Conservation (phyloP, 768 basidiomycete species). For the Pholiota microspora region DNA sequence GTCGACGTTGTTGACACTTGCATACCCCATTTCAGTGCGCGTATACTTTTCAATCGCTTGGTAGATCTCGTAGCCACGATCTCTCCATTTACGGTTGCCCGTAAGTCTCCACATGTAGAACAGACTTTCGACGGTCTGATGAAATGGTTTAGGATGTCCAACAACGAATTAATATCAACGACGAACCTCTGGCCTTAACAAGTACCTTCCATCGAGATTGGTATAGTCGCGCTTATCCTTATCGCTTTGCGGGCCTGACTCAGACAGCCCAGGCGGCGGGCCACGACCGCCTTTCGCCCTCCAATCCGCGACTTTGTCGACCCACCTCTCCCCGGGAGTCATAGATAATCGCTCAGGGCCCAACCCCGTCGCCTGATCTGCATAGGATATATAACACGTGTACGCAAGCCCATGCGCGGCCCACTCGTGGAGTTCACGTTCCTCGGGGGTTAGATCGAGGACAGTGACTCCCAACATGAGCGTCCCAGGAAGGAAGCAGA, state of each 20-base stretch:
- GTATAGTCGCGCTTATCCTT: constrained; percentile 50
- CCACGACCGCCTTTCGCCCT: constrained; percentile 36
- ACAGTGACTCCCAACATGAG: constrained; percentile 61
- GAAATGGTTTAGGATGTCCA: constrained; percentile 1
- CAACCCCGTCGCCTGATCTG: constrained; percentile 62
- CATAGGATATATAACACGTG: constrained; percentile 66
- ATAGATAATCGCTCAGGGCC: constrained; percentile 58
- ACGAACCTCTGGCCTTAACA: constrained; percentile 68
- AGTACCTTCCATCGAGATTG: constrained; percentile 34
- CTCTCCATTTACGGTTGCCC: constrained; percentile 47
- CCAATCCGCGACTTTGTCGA: constrained; percentile 46
- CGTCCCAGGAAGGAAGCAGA: constrained; percentile 68
- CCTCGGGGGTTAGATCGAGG: constrained; percentile 33
- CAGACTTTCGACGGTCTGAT: constrained; percentile 62
- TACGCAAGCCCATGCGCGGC: constrained; percentile 71
- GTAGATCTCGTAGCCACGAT: constrained; percentile 49
- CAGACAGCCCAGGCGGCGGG: constrained; percentile 45
- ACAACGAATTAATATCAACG: background rate
- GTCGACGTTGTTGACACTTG: constrained; percentile 39
- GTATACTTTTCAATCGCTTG: constrained; percentile 48
- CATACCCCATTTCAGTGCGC: constrained; percentile 44
- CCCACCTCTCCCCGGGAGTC: constrained; percentile 38
- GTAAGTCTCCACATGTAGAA: constrained; percentile 56
- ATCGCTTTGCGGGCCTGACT: constrained; percentile 25
- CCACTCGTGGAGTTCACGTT: constrained; percentile 56